Percentiles rank a stretch among this genome's conserved stretches.
These are phyloP conservation scores for Pythium scleroteichum DNA, from an alignment of 352 stramenopile genomes.

Conservation along the genomic window DNA sequence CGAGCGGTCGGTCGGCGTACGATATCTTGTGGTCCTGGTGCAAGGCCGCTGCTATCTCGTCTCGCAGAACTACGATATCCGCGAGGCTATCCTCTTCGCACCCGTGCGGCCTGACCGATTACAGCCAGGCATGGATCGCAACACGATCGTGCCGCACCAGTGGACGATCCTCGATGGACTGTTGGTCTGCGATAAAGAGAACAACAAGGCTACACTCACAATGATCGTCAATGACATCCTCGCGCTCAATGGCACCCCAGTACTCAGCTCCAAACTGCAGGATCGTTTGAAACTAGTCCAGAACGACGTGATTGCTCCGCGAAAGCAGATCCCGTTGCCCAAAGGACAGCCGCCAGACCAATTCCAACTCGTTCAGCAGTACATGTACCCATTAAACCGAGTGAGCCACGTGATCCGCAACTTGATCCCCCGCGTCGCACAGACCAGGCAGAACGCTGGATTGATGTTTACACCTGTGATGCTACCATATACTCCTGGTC, in stretches of 20 bases:
- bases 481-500: conserved; percentile 75
- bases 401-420: conserved; percentile 77
- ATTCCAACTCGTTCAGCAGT: conserved; percentile 84
- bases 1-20: conserved; percentile 75
- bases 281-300: conserved; percentile 88
- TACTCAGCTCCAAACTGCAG: conserved; percentile 86
- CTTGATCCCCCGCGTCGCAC: conserved; percentile 66
- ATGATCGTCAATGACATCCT: conserved; percentile 86
- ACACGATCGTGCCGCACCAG: conserved; percentile 73
- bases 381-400: conserved; percentile 81
- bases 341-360: conserved; percentile 78
- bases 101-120: conserved; percentile 75
- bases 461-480: conserved; percentile 79
- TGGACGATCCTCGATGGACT: conserved; percentile 88
- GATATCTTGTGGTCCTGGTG: conserved; percentile 76
- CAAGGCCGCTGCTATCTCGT: conserved; percentile 83
- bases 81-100: conserved; percentile 75
- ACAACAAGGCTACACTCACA: conserved; percentile 66
- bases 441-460: conserved; percentile 78
- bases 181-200: conserved; percentile 82
- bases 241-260: conserved; percentile 76
- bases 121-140: conserved; percentile 73
- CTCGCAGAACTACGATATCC: conserved; percentile 82
- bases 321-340: conserved; percentile 69
- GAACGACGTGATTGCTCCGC: conserved; percentile 86